phyloP scores from a whole-genome alignment of 2,329 filamentous ascomycete species.

The Thelonectria rubi region DNA sequence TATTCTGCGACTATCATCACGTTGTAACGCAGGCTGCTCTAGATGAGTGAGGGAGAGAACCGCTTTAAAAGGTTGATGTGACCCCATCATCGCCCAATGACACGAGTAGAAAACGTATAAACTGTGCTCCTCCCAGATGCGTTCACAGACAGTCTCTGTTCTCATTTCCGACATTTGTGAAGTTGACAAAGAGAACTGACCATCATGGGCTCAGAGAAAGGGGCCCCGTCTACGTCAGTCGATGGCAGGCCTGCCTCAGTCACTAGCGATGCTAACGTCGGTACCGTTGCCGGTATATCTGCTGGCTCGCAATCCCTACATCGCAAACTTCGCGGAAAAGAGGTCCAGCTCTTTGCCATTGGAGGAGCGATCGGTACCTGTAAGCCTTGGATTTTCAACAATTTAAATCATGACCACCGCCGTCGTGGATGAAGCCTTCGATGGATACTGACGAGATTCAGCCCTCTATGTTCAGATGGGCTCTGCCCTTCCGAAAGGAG shows the following conservation, averaged over 20 bases:
- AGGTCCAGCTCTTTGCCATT: slow-evolving; percentile 25
- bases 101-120: not conserved
- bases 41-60: not conserved
- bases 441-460: slow-evolving; percentile 1
- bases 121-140: not conserved
- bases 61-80: not conserved
- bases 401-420: too few relatives aligned
- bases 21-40: too few relatives aligned
- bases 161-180: not conserved
- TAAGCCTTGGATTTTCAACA: too few relatives aligned
- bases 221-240: not conserved
- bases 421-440: not conserved
- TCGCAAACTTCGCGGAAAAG: slow-evolving; percentile 20
- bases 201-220: not conserved
- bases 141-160: not conserved
- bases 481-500: slow-evolving; percentile 21
- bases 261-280: not conserved
- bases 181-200: not conserved
- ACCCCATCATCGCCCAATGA: not conserved
- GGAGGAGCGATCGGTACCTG: slow-evolving; percentile 24
- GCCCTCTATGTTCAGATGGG: slow-evolving; percentile 26
- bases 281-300: slow-evolving; percentile 2
- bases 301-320: slow-evolving; percentile 19
- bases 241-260: not conserved
- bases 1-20: too few relatives aligned